A percentile compares a stretch with the other conserved stretches of the same genome.
Conservation (phyloP, 495 filamentous ascomycete species). For the Penicillium coprophilum region DNA sequence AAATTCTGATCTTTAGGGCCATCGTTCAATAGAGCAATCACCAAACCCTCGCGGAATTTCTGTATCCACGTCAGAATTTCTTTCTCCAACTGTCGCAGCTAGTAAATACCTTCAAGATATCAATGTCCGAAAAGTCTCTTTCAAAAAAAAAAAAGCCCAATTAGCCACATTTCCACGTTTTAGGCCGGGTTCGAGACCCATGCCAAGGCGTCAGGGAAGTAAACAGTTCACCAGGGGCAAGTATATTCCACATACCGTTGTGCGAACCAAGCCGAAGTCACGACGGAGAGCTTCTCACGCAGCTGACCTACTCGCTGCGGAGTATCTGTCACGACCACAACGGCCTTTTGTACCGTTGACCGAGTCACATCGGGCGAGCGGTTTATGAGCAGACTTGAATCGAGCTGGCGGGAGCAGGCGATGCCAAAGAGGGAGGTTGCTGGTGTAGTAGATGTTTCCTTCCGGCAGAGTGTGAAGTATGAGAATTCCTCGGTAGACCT, state of each 20-base stretch:
- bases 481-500: constrained; percentile 93
- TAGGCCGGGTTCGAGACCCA: background rate
- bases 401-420: constrained; percentile 88
- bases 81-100: background rate
- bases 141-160: constrained; percentile 4
- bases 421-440: constrained; percentile 93
- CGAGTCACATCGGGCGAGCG: constrained; percentile 86
- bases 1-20: constrained; percentile 82
- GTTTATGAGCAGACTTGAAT: constrained; percentile 71
- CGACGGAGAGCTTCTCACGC: constrained; percentile 79
- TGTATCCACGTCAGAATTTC: constrained; percentile 38
- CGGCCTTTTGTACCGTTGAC: constrained; percentile 95
- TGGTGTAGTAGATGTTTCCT: constrained; percentile 54
- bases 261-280: constrained; percentile 94
- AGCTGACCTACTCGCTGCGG: constrained; percentile 78
- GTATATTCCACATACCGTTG: constrained; percentile 68
- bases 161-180: constrained; percentile 20
- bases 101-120: constrained; percentile 62
- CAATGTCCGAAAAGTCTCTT: constrained; percentile 70
- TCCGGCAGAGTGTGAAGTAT: constrained; percentile 89
- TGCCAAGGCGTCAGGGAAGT: background rate
- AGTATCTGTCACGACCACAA: constrained; percentile 92
- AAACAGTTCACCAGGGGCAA: background rate
- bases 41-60: constrained; percentile 88
- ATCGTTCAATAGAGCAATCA: constrained; percentile 62